phyloP scores from a whole-genome alignment of 2,329 filamentous ascomycete genomes.

The Fusarium scirpi region DNA sequence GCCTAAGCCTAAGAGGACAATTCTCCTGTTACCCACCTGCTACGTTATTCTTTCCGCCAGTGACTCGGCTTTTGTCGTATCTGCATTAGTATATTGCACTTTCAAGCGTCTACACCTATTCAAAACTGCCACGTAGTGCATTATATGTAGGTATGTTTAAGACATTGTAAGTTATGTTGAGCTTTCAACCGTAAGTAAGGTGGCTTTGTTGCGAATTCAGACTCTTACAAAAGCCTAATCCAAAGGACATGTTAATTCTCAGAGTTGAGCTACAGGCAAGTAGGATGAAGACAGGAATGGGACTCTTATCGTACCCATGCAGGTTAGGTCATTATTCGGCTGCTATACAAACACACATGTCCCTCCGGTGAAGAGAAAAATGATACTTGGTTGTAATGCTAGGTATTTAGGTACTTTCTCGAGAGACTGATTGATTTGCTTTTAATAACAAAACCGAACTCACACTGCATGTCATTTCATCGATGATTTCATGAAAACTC shows the following conservation, averaged over 20 bases:
- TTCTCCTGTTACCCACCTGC: neutral
- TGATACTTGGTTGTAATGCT: neutral
- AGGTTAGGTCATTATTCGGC: neutral
- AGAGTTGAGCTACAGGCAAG: neutral
- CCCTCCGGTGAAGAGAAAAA: neutral
- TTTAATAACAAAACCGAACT: neutral
- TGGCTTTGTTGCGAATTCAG: neutral
- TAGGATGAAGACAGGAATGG: neutral
- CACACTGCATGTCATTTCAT: neutral
- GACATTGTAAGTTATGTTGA: neutral
- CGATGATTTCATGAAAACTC: neutral
- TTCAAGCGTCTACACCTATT: conserved; percentile 3
- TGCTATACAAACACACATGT: neutral
- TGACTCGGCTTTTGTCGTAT: neutral
- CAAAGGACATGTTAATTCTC: neutral
- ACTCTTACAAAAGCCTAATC: neutral
- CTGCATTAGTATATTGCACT: neutral
- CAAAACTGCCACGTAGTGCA: conserved; percentile 11
- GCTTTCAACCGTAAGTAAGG: neutral
- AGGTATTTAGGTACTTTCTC: no score
- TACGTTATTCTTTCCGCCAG: neutral
- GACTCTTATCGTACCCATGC: neutral
- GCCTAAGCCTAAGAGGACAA: neutral
- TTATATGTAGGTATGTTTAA: neutral
- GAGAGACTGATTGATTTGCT: neutral